phyloP scores from a whole-genome alignment of 768 basidiomycete genomes.

The Erythrobasidium yunnanense region DNA sequence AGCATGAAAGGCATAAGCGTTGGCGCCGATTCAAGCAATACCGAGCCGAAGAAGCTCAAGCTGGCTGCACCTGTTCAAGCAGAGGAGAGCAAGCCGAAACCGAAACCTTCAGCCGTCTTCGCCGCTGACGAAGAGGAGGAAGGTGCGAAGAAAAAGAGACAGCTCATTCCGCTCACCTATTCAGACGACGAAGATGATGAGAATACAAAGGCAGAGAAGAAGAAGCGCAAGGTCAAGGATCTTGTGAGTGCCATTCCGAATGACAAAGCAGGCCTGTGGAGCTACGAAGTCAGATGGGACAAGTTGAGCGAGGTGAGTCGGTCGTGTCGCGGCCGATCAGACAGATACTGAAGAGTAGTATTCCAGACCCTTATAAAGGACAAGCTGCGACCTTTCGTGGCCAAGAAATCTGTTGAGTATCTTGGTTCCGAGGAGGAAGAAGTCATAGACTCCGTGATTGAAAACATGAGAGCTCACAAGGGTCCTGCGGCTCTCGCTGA shows the following conservation, averaged over 20 bases:
- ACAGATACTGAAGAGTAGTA: not conserved
- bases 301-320: constrained; percentile 32
- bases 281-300: constrained; percentile 34
- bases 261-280: constrained; percentile 33
- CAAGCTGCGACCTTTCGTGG: constrained; percentile 33
- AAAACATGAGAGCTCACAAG: constrained; percentile 35
- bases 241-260: constrained; percentile 33
- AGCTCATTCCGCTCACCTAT: constrained; percentile 37
- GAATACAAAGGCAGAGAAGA: constrained; percentile 27
- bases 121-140: constrained; percentile 56
- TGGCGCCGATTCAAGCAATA: constrained; percentile 1
- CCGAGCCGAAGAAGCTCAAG: constrained; percentile 33
- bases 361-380: constrained; percentile 33
- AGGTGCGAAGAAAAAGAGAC: constrained; percentile 31
- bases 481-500: constrained; percentile 34
- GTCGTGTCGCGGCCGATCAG: not conserved
- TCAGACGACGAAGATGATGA: constrained; percentile 36
- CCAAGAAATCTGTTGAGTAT: constrained; percentile 35
- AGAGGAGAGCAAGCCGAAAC: constrained; percentile 55
- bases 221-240: constrained; percentile 29
- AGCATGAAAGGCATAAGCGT: constrained; percentile 13
- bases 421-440: constrained; percentile 37
- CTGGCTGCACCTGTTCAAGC: constrained; percentile 25
- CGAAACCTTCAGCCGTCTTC: constrained; percentile 70
- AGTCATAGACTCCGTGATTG: constrained; percentile 34